Percentiles rank a stretch among this genome's conserved stretches.
Conservation (phyloP, 2,329 filamentous ascomycete genomes). For the Pseudogymnoascus sp. region DNA sequence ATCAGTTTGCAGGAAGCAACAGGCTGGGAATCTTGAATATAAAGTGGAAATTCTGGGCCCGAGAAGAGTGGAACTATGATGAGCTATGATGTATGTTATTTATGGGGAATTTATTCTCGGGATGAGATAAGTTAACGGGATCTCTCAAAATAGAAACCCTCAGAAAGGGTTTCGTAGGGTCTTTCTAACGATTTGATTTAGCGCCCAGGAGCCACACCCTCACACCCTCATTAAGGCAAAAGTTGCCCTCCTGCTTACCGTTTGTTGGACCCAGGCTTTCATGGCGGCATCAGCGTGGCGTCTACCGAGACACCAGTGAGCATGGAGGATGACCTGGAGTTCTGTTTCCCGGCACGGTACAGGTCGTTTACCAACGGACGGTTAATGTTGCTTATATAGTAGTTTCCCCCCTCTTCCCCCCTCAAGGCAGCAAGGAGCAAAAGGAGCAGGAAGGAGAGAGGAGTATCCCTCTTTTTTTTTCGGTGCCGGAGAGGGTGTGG, state of each 20-base stretch:
- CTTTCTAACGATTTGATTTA: background rate
- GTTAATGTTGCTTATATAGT: background rate
- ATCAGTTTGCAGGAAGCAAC: background rate
- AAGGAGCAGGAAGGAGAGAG: background rate
- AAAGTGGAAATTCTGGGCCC: background rate
- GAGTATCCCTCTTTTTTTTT: background rate
- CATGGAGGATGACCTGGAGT: background rate
- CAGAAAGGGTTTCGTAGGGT: background rate
- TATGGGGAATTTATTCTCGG: background rate
- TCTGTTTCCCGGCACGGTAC: background rate
- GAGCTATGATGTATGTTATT: background rate
- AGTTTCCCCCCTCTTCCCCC: background rate
- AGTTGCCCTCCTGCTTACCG: background rate
- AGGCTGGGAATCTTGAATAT: background rate
- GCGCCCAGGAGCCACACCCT: background rate
- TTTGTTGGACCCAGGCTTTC: background rate
- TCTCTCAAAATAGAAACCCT: background rate
- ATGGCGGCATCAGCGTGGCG: background rate
- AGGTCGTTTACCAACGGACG: background rate
- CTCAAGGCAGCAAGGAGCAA: background rate
- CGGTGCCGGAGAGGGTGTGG: background rate
- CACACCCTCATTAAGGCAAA: background rate
- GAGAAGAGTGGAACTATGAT: background rate
- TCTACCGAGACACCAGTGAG: conserved; percentile 3
- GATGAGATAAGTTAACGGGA: background rate